Evolutionary conservation across 805 yeast species (phyloP).

Genomic region (Limtongia smithiae): DNA sequence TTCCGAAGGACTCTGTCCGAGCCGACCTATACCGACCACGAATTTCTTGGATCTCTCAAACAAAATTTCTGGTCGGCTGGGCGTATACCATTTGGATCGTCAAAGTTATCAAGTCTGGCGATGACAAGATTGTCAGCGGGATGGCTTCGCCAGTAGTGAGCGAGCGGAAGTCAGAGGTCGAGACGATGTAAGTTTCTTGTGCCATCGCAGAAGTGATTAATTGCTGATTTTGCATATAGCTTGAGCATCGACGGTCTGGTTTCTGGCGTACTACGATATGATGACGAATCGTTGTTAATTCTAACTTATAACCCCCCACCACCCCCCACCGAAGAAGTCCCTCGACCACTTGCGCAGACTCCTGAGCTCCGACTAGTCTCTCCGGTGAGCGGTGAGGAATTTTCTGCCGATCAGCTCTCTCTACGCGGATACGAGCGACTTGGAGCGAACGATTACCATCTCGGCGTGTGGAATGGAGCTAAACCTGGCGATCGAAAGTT

Average conservation of each 20-base stretch:
- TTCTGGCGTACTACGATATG: conserved; percentile 74
- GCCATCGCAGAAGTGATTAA: not conserved
- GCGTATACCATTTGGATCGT: conserved; percentile 70
- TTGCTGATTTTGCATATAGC: conserved; percentile 39
- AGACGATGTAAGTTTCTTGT: conserved; percentile 14
- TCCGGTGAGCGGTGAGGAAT: conserved; percentile 62
- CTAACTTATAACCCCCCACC: conserved; percentile 43
- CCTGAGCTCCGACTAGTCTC: conserved; percentile 77
- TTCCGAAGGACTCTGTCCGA: conserved; percentile 55
- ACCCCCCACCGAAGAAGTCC: conserved; percentile 13
- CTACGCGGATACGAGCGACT: conserved; percentile 54
- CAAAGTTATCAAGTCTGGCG: conserved; percentile 35
- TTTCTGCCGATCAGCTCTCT: conserved; percentile 74
- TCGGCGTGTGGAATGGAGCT: conserved; percentile 47
- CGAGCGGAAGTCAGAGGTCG: conserved; percentile 28
- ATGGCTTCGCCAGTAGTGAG: conserved; percentile 6
- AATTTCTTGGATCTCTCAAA: conserved; percentile 59
- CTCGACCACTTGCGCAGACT: conserved; percentile 40
- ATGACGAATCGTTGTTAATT: conserved; percentile 64
- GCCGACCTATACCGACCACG: conserved; percentile 85
- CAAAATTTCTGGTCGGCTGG: conserved; percentile 78
- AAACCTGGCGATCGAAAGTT: conserved; percentile 43
- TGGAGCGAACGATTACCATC: conserved; percentile 76
- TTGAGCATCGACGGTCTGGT: conserved; percentile 49
- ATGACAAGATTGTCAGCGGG: conserved; percentile 2